These are phyloP conservation scores for Talaromyces pinophilus DNA, from an alignment of 2,329 filamentous ascomycete genomes.

Conservation along the genomic window DNA sequence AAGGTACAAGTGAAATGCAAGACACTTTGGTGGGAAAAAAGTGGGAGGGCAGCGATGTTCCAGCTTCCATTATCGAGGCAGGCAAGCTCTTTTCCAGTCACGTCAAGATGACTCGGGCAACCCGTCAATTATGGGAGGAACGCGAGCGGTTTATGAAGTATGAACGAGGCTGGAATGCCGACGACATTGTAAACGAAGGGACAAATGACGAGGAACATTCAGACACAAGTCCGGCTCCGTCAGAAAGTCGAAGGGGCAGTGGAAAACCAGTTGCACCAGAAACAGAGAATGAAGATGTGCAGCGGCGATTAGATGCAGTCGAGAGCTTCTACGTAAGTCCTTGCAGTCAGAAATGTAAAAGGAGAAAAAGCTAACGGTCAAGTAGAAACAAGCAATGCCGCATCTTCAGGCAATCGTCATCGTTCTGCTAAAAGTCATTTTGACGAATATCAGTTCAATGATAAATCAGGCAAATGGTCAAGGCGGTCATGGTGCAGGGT, in stretches of 20 bases:
- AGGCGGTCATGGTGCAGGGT: slow-evolving; percentile 49
- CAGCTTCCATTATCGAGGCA: slow-evolving; percentile 90
- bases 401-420: slow-evolving; percentile 91
- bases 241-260: slow-evolving; percentile 27
- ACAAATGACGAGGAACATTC: slow-evolving; percentile 47
- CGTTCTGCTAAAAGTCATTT: slow-evolving; percentile 83
- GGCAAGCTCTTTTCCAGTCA: slow-evolving; percentile 87
- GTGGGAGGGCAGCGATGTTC: slow-evolving; percentile 92
- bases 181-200: slow-evolving; percentile 39
- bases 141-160: slow-evolving; percentile 88
- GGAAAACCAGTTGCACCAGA: slow-evolving; percentile 30
- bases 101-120: slow-evolving; percentile 87
- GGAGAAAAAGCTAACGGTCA: neutral
- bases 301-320: slow-evolving; percentile 67
- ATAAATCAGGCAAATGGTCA: slow-evolving; percentile 60
- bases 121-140: slow-evolving; percentile 92
- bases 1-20: slow-evolving; percentile 78
- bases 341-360: neutral
- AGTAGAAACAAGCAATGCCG: slow-evolving; percentile 71
- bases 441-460: slow-evolving; percentile 84
- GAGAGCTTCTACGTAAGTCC: slow-evolving; percentile 80
- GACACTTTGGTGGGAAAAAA: slow-evolving; percentile 76
- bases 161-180: slow-evolving; percentile 80
- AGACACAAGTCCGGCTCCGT: slow-evolving; percentile 32
- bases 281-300: slow-evolving; percentile 42